Evolutionary conservation across 2,329 filamentous ascomycete species (phyloP), one percentile per base, ranked within the genome.

Genomic region (Fusarium hostae): DNA sequence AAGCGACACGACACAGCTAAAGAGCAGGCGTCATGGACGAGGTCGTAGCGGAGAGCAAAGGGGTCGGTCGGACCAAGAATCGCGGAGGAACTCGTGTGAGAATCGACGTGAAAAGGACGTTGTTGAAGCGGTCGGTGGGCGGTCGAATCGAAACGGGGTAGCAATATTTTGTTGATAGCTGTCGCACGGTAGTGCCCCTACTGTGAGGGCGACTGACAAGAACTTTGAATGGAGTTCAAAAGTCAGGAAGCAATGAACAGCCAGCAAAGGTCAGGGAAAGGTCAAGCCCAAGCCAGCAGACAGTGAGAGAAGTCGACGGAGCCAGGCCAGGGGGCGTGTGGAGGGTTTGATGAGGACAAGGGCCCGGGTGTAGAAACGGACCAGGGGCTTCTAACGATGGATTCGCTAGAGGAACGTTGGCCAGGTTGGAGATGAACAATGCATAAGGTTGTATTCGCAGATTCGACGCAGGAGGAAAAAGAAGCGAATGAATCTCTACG

Each of bases 291-390:
- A 66, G 59, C 66, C 63, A 74, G 51, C 59, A 59, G 66, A 48
- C 55, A 63, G 56, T 58, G 41, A 48, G 58, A 60, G 60, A 63
- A 60, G 69, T 57, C 58, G 66, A 66, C 71, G 61, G 65, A 73
- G 48, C 72, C 65, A 71, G 71, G 37, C 72, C 65, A 73, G 73
- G 73, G 72, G 73, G 73, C 63, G 65, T 66, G 72, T 75, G 71
- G 74, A 76, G 63, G 73, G 72, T 75, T 76, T 76, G 72, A 75
- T 73, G 72, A 76, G 68, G 74, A 66, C 72, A 74, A 75, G 72
- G 72, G 63, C 63, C 71, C 59, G 60, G 68, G 68, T 68, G 59
- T 66, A 70, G 63, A 73, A 63, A 72, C 50, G 63, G 62, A 75
- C 70, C 52, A 72, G 74, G 62, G 60, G 28, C 50, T 24, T 54